phyloP scores from a whole-genome alignment of 164 flowering plant species.

The Magnolia changhungtana region DNA sequence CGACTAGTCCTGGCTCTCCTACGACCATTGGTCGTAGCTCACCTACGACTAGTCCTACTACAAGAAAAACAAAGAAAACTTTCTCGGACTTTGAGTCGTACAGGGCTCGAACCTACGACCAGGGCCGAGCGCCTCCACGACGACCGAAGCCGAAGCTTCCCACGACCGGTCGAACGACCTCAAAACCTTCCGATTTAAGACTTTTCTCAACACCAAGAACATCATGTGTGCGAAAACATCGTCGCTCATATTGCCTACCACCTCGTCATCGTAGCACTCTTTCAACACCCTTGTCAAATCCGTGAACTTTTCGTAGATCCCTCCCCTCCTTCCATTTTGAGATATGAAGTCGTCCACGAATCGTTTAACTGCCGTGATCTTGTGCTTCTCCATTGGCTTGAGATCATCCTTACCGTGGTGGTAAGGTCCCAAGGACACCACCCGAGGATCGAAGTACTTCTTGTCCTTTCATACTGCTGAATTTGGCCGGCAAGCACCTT shows the following conservation, averaged over 20 bases:
- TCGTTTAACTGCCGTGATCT: background rate
- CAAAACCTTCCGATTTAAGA: too few relatives aligned
- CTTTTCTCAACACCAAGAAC: too few relatives aligned
- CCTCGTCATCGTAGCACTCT: background rate
- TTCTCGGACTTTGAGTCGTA: too few relatives aligned
- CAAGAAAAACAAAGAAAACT: too few relatives aligned
- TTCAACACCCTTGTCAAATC: background rate
- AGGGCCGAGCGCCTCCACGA: too few relatives aligned
- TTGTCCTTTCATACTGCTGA: background rate
- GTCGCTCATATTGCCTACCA: background rate
- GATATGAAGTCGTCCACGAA: background rate
- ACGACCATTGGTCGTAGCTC: too few relatives aligned
- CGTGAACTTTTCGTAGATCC: background rate
- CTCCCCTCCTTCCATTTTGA: background rate
- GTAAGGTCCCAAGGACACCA: conserved; percentile 23
- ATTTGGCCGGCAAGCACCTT: background rate
- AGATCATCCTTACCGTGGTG: conserved; percentile 12
- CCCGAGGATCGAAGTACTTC: conserved; percentile 2
- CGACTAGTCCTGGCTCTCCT: too few relatives aligned
- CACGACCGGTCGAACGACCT: too few relatives aligned
- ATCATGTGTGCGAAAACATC: conserved; percentile 9
- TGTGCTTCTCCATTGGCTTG: conserved; percentile 15
- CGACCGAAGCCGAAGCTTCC: too few relatives aligned
- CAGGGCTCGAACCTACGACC: too few relatives aligned
- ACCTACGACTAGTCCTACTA: too few relatives aligned